Base-by-base conservation (phyloP, 805 yeast species). In the Zygotorulaspora sp. region DNA sequence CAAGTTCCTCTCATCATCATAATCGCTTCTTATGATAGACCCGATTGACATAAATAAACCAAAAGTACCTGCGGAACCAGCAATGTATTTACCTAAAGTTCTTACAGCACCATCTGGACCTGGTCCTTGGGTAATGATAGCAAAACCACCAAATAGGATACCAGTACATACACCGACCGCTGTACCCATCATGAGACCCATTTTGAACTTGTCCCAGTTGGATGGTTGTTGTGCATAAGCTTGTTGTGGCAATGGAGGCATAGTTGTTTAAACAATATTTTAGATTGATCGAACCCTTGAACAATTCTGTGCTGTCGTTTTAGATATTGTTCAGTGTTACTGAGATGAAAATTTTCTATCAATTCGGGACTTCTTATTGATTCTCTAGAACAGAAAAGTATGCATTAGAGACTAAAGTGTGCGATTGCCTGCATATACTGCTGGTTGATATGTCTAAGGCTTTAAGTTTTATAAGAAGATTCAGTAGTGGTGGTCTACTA, bases 91-190 rank as follows among this genome's bases (percentile, higher is more conserved):
- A 40, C 98, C 97, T 57, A 92, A 69, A 1, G 97, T 90, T 68
- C 96, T 81, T 80, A 92, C 84, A 40, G 86, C 86, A 40, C 99
- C 99, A 57, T 86, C 84, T 33, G 99, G 98, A 10, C 96, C 96
- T n/a, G 98, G 92, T 13, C 99, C 99, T 50, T 83, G 80, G 40
- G 88, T 89, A 48, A 87, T 63, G 50, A 94, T 83, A 41, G 96
- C 82, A 57, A 85, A 79, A 16, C 96, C 95, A 35, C 97, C 98
- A 62, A 90, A 92, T 49, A 94, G 68, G 32, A 90, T 82, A 46
- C 98, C 98, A 26, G 90, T 87, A 56, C 94, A 92, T 7, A 88
- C 92, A 48, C 98, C 98, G 13, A 67, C 72, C 2, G 71, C 63
- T 12, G 71, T 78, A 47, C 99, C 99, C 97, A 92, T 92, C 70